Evolutionary conservation across 352 stramenopile genomes (phyloP).

Genomic region (Pythium utonaiense): DNA sequence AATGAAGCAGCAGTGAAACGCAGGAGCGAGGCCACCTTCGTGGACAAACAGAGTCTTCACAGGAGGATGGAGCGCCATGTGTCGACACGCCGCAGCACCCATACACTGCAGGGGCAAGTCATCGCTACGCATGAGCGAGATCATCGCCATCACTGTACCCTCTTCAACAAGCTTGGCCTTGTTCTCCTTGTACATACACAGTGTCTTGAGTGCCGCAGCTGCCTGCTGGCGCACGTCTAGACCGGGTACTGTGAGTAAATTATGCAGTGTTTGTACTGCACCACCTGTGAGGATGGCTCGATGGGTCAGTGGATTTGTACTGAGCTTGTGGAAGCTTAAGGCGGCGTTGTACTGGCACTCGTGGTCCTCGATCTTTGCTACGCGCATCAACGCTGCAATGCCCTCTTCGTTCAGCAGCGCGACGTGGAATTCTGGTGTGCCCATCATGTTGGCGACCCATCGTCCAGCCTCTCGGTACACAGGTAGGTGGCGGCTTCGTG

Average conservation of each 20-base stretch:
- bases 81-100: constrained; percentile 80
- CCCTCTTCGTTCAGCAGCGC: constrained; percentile 86
- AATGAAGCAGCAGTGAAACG: constrained; percentile 60
- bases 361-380: constrained; percentile 89
- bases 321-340: constrained; percentile 88
- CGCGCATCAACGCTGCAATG: constrained; percentile 74
- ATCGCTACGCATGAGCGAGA: constrained; percentile 73
- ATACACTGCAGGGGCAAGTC: constrained; percentile 85
- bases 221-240: constrained; percentile 86
- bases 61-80: constrained; percentile 80
- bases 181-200: constrained; percentile 89
- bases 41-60: constrained; percentile 69
- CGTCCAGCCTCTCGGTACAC: constrained; percentile 92
- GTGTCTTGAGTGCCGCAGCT: constrained; percentile 88
- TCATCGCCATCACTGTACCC: constrained; percentile 81
- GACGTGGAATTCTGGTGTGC: constrained; percentile 71
- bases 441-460: constrained; percentile 88
- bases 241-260: constrained; percentile 64
- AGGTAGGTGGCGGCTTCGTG: constrained; percentile 85
- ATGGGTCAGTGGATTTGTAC: constrained; percentile 71
- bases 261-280: constrained; percentile 59
- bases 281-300: constrained; percentile 57
- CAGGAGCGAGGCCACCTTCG: constrained; percentile 57
- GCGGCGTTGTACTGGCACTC: constrained; percentile 90
- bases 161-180: constrained; percentile 87